phyloP scores from a whole-genome alignment of 2,329 filamentous ascomycete genomes.

The Aspergillus sp. region DNA sequence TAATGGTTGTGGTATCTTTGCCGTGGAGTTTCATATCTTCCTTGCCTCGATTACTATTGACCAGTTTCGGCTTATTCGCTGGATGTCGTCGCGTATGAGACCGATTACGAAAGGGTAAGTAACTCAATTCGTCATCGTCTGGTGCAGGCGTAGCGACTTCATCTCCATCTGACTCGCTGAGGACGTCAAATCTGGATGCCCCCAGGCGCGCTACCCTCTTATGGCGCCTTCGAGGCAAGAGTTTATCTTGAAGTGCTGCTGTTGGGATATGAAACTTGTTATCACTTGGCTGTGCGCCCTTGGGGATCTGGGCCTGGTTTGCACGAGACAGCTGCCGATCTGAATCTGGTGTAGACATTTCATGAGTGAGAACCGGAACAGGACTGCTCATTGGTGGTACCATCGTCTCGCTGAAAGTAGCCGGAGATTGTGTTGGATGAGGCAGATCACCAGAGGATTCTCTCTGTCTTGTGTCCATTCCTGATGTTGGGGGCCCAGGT shows the following conservation, averaged over 20 bases:
- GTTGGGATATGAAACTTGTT: conserved; percentile 30
- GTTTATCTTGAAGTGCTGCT: conserved; percentile 34
- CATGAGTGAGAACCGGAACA: conserved; percentile 19
- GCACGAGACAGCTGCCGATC: background rate
- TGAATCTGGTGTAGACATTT: conserved; percentile 4
- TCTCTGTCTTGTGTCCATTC: conserved; percentile 4
- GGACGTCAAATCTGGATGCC: conserved; percentile 20
- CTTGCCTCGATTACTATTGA: conserved; percentile 16
- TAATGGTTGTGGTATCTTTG: background rate
- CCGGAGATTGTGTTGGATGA: conserved; percentile 16
- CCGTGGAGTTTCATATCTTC: background rate
- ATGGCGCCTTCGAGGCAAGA: conserved; percentile 36
- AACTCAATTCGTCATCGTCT: conserved; percentile 41
- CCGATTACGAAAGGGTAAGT: conserved; percentile 22
- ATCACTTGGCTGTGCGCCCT: conserved; percentile 5
- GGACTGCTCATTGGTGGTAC: conserved; percentile 39
- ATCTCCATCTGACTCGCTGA: conserved; percentile 29
- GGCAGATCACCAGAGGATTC: conserved; percentile 11
- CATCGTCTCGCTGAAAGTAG: conserved; percentile 36
- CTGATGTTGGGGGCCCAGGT: conserved; percentile 16
- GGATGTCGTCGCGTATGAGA: conserved; percentile 18
- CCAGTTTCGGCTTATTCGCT: conserved; percentile 20
- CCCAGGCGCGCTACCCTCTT: conserved; percentile 21
- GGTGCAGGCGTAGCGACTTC: conserved; percentile 21
- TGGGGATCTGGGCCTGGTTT: background rate